These are phyloP conservation scores for Mycena albidolilacea DNA, from an alignment of 768 basidiomycete species.

Conservation along the genomic window DNA sequence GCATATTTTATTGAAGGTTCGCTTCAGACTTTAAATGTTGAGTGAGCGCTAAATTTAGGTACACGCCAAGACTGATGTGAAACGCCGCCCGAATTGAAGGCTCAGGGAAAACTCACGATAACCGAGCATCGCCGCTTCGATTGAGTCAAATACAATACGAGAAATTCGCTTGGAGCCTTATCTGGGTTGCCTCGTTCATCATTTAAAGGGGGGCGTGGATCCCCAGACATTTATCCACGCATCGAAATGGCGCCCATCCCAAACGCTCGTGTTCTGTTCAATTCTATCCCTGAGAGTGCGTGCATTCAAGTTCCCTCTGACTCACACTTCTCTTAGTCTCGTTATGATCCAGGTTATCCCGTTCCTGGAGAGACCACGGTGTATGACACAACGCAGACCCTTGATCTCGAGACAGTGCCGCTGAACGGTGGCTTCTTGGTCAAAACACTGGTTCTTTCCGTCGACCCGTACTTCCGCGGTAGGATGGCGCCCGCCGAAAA, in stretches of 20 bases:
- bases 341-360: slow-evolving; percentile 45
- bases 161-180: no score
- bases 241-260: slow-evolving; percentile 48
- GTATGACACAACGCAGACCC: slow-evolving; percentile 59
- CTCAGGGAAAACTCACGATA: no score
- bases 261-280: slow-evolving; percentile 56
- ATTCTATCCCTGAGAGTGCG: slow-evolving; percentile 53
- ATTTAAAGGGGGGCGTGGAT: no score
- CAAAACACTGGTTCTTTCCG: slow-evolving; percentile 62
- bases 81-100: no score
- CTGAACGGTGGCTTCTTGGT: slow-evolving; percentile 64
- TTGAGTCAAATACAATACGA: no score
- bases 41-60: no score
- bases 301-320: not conserved
- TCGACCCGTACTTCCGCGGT: slow-evolving; percentile 59
- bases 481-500: slow-evolving; percentile 53
- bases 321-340: not conserved
- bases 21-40: no score
- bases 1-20: no score
- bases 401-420: slow-evolving; percentile 64
- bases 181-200: no score
- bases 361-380: slow-evolving; percentile 61
- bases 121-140: no score
- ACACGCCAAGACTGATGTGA: no score
- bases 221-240: no score